Base-by-base conservation (phyloP, 2,329 filamentous ascomycete species). In the Purpureocillium takamizusanense region DNA sequence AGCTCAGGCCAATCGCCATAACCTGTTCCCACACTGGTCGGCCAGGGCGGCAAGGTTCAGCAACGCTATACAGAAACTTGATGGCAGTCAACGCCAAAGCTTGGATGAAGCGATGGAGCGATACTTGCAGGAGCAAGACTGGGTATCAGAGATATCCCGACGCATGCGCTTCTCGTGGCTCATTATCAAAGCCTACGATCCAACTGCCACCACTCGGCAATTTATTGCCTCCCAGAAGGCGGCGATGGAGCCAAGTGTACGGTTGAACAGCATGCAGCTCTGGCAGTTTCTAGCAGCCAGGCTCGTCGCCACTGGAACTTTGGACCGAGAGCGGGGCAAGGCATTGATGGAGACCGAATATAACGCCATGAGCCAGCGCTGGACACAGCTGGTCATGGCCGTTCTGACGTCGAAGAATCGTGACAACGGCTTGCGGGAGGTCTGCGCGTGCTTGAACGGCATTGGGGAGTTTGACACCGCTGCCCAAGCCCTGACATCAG, bases 141-240 rank as follows among this genome's bases (percentile, higher is more conserved):
- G 15, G 13, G 16, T 13, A n/a, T 14, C 36, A 3, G 42, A 46
- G n/a, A 39, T 11, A 14, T 32, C 33, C 2, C 32, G 38, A 30
- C 41, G 40, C 13, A 25, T 47, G 30, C 43, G 42, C 1, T 51
- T 47, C 33, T 40, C 49, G 3, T 55, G 51, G 52, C 36, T 54
- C 5, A 29, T 49, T 2, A 43, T 45, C 35, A 45, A 45, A 33
- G 46, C 50, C 2, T 40, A 50, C 28, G 42, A 47, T 17, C 13
- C 42, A 7, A 18, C 32, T 4, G 28, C 38, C 7, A 45, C 43
- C 9, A 44, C 40, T 11, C 21, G 45, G n/a, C 35, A 38, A 4
- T 47, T 54, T 16, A 23, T 43, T 25, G 28, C 33, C 8, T 35
- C 36, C 2, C 46, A 46, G 15, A 36, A 31, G n/a, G 21, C 15